Percentiles rank a stretch among this genome's conserved stretches.
Evolutionary conservation across 2,329 filamentous ascomycete species (phyloP).

Genomic region (Coniochaeta hoffmannii): DNA sequence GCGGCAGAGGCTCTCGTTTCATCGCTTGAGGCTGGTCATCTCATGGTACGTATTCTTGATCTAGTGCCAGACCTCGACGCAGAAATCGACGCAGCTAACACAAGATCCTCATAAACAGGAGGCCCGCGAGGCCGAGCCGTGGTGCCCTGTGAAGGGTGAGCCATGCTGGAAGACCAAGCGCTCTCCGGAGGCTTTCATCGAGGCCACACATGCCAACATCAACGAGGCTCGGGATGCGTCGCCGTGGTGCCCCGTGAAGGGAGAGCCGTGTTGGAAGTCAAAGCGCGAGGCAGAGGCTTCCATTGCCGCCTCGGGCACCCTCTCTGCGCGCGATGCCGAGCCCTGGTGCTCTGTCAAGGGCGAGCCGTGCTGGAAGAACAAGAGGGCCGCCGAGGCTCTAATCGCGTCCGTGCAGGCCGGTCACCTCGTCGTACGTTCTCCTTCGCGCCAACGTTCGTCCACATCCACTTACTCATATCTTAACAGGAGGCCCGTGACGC

Average conservation of each 20-base stretch:
- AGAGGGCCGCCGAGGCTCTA: slow-evolving; percentile 29
- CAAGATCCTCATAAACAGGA: no score
- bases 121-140: slow-evolving; percentile 15
- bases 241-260: slow-evolving; percentile 13
- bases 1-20: slow-evolving; percentile 25
- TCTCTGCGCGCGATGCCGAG: slow-evolving; percentile 13
- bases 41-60: background rate
- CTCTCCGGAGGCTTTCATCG: slow-evolving; percentile 24
- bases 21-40: slow-evolving; percentile 29
- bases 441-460: background rate
- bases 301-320: slow-evolving; percentile 18
- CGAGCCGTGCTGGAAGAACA: slow-evolving; percentile 34
- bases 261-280: slow-evolving; percentile 31
- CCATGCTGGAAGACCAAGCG: slow-evolving; percentile 36
- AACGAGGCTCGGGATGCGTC: slow-evolving; percentile 18
- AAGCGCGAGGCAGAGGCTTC: slow-evolving; percentile 31
- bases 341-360: slow-evolving; percentile 23
- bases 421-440: slow-evolving; percentile 19
- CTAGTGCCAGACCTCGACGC: no score
- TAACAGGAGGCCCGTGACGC: slow-evolving; percentile 8
- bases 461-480: background rate
- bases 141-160: slow-evolving; percentile 29
- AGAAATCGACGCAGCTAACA: slow-evolving; percentile 11
- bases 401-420: slow-evolving; percentile 12
- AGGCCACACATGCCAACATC: slow-evolving; percentile 16